Evolutionary conservation across 441 rosid species (phyloP).

Genomic region (Capsella rubella): DNA sequence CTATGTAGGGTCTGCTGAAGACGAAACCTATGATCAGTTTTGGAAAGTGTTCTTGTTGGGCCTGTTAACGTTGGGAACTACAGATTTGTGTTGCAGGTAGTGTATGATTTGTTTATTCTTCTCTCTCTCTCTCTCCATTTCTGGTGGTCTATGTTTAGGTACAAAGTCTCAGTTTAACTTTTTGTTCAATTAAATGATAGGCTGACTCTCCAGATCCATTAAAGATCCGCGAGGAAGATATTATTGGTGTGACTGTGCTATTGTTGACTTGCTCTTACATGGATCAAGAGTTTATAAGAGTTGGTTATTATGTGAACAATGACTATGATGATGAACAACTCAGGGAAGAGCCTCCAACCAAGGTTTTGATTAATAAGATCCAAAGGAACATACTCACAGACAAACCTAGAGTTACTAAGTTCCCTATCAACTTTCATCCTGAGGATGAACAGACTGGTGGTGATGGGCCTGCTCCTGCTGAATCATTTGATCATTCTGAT

Average conservation of each 20-base stretch:
- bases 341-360: slow-evolving; percentile 59
- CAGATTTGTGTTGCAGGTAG: slow-evolving; percentile 47
- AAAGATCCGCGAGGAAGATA: slow-evolving; percentile 62
- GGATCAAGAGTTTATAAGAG: slow-evolving; percentile 62
- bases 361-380: slow-evolving; percentile 54
- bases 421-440: slow-evolving; percentile 63
- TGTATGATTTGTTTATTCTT: not conserved
- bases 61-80: slow-evolving; percentile 63
- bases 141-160: not conserved
- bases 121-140: not conserved
- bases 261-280: slow-evolving; percentile 60
- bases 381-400: slow-evolving; percentile 62
- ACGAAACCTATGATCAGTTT: slow-evolving; percentile 59
- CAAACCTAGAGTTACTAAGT: slow-evolving; percentile 66
- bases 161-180: not conserved
- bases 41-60: slow-evolving; percentile 66
- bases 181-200: slow-evolving; percentile 33
- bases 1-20: slow-evolving; percentile 68
- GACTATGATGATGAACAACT: slow-evolving; percentile 63
- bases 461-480: slow-evolving; percentile 45
- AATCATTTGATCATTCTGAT: slow-evolving; percentile 16
- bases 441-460: slow-evolving; percentile 53
- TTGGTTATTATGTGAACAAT: slow-evolving; percentile 65
- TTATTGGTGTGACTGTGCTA: slow-evolving; percentile 60
- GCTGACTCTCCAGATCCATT: slow-evolving; percentile 64